These are phyloP conservation scores for Penicillium samsonianum DNA, from an alignment of 495 filamentous ascomycete genomes.

Conservation along the genomic window DNA sequence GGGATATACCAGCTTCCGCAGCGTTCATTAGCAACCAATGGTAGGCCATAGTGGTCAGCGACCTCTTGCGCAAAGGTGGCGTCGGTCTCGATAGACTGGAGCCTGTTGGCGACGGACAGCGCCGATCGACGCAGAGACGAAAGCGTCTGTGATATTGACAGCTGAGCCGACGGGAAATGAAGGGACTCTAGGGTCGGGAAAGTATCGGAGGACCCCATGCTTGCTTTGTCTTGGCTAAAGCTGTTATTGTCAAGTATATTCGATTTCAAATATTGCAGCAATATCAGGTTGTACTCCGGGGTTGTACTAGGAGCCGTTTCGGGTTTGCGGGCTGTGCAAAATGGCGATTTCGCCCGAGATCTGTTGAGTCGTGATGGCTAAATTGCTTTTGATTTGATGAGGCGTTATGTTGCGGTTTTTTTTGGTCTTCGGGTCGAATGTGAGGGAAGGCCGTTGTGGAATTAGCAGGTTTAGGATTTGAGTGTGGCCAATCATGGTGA, in stretches of 20 bases:
- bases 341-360: neutral
- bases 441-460: slow-evolving; percentile 14
- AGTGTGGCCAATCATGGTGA: slow-evolving; percentile 16
- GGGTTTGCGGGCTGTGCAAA: slow-evolving; percentile 1
- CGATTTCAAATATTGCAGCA: slow-evolving; percentile 1
- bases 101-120: slow-evolving; percentile 77
- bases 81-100: slow-evolving; percentile 70
- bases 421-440: neutral
- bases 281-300: slow-evolving; percentile 10
- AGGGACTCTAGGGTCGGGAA: slow-evolving; percentile 44
- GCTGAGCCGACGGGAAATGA: slow-evolving; percentile 45
- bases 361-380: neutral
- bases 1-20: slow-evolving; percentile 96
- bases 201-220: slow-evolving; percentile 25
- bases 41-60: slow-evolving; percentile 56
- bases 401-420: neutral
- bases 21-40: slow-evolving; percentile 88
- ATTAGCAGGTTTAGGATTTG: slow-evolving; percentile 15
- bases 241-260: slow-evolving; percentile 11
- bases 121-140: slow-evolving; percentile 67
- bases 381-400: neutral
- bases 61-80: slow-evolving; percentile 64
- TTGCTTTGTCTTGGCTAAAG: neutral
- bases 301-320: slow-evolving; percentile 12
- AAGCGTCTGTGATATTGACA: slow-evolving; percentile 48